Evolutionary conservation across 2,329 filamentous ascomycete genomes (phyloP).

Genomic region (Ophiosphaerella korrae): DNA sequence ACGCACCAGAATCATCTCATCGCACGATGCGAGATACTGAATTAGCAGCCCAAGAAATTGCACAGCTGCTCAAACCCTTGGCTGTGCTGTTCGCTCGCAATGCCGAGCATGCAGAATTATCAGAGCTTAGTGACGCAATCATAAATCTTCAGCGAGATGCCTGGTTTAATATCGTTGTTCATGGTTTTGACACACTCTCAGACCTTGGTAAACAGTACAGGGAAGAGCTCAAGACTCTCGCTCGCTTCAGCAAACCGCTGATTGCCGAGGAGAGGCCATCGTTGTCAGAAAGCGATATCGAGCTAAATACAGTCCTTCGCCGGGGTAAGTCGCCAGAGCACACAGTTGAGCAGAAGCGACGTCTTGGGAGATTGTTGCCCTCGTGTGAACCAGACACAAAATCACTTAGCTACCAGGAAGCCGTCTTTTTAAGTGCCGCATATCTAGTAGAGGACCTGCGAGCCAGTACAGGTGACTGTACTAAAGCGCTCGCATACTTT

Average conservation of each 20-base stretch:
- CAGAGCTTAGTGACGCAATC: slow-evolving; percentile 53
- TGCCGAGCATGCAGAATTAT: slow-evolving; percentile 64
- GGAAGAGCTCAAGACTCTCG: slow-evolving; percentile 80
- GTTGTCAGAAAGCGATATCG: slow-evolving; percentile 92
- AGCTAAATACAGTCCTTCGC: slow-evolving; percentile 90
- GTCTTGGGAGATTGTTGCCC: slow-evolving; percentile 74
- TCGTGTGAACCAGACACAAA: slow-evolving; percentile 78
- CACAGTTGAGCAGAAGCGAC: slow-evolving; percentile 78
- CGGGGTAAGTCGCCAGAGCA: slow-evolving; percentile 82
- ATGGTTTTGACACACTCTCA: slow-evolving; percentile 81
- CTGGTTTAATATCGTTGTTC: slow-evolving; percentile 97
- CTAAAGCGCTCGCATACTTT: slow-evolving; percentile 88
- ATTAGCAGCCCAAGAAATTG: slow-evolving; percentile 83
- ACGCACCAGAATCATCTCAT: slow-evolving; percentile 73
- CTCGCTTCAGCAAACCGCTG: slow-evolving; percentile 83
- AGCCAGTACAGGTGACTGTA: slow-evolving; percentile 86
- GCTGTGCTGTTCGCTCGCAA: slow-evolving; percentile 75
- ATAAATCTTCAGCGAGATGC: slow-evolving; percentile 81
- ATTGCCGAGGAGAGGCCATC: slow-evolving; percentile 88
- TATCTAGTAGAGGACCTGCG: slow-evolving; percentile 88
- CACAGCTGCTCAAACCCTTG: slow-evolving; percentile 84
- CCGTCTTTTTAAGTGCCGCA: slow-evolving; percentile 89
- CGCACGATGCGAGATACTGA: slow-evolving; percentile 79
- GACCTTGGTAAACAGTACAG: slow-evolving; percentile 73
- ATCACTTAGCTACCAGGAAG: slow-evolving; percentile 83